A percentile compares a stretch with the other conserved stretches of the same genome.
Evolutionary conservation across 352 stramenopile genomes (phyloP).

Genomic region (Peronospora farinosa): DNA sequence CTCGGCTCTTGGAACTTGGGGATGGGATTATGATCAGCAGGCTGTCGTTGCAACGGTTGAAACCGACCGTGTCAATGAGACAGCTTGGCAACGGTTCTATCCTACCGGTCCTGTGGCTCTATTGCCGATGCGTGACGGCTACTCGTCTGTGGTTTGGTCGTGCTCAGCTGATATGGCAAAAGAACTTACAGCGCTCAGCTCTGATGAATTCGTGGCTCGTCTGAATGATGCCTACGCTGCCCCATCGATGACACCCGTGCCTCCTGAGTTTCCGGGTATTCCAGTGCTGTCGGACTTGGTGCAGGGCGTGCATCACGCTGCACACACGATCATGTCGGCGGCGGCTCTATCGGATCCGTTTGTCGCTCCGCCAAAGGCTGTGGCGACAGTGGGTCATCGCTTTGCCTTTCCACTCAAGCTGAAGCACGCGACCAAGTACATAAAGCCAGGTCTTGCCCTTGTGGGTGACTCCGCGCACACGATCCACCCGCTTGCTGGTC

Average conservation of each 20-base stretch:
- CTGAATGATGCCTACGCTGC: slow-evolving; percentile 75
- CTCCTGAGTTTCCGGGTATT: slow-evolving; percentile 70
- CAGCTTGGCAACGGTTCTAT: slow-evolving; percentile 89
- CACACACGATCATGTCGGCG: slow-evolving; percentile 70
- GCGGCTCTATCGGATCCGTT: slow-evolving; percentile 72
- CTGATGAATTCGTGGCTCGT: slow-evolving; percentile 70
- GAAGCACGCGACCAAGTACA: slow-evolving; percentile 83
- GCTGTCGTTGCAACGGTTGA: slow-evolving; percentile 89
- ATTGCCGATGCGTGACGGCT: slow-evolving; percentile 85
- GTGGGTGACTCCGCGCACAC: slow-evolving; percentile 94
- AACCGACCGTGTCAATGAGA: slow-evolving; percentile 69
- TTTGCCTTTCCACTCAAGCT: slow-evolving; percentile 88
- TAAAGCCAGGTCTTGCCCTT: slow-evolving; percentile 82
- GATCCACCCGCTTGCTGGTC: slow-evolving; percentile 93
- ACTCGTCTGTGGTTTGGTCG: slow-evolving; percentile 90
- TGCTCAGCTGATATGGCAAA: slow-evolving; percentile 74
- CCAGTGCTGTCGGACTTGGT: slow-evolving; percentile 71
- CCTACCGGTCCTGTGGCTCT: slow-evolving; percentile 83
- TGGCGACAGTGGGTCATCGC: slow-evolving; percentile 61
- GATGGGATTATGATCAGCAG: slow-evolving; percentile 90
- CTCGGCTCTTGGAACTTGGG: slow-evolving; percentile 82
- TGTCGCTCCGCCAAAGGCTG: slow-evolving; percentile 58
- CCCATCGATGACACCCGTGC: slow-evolving; percentile 38
- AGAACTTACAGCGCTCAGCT: slow-evolving; percentile 63
- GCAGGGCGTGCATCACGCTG: slow-evolving; percentile 65